Percentiles rank a stretch among this genome's conserved stretches.
Conservation (phyloP, 2,329 filamentous ascomycete species). For the Phialocephala subalpina region DNA sequence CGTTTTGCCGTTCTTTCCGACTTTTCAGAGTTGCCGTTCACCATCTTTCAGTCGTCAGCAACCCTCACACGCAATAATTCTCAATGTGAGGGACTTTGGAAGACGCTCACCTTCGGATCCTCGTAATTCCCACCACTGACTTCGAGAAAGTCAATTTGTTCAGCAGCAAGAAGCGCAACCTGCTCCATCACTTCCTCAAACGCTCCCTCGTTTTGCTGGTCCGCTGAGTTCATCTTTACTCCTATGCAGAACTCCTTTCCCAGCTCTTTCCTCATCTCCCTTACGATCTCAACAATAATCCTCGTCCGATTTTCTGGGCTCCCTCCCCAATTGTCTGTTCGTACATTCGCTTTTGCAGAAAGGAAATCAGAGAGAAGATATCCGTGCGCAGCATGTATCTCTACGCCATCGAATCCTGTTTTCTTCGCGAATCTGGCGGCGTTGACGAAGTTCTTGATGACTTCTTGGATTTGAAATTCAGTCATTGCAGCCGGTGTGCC, state of each 20-base stretch:
- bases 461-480: conserved; percentile 58
- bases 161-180: conserved; percentile 54
- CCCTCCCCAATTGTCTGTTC: conserved; percentile 74
- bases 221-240: conserved; percentile 64
- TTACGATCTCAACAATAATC: conserved; percentile 70
- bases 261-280: conserved; percentile 57
- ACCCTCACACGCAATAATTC: no score
- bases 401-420: conserved; percentile 58
- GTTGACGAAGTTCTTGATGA: conserved; percentile 60
- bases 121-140: conserved; percentile 70
- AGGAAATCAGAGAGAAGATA: conserved; percentile 78
- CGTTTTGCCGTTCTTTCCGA: conserved; percentile 55
- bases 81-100: no score
- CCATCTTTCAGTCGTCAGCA: conserved; percentile 42
- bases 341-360: conserved; percentile 70
- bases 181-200: conserved; percentile 65
- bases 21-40: background rate
- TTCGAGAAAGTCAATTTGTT: conserved; percentile 70
- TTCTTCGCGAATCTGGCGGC: conserved; percentile 58
- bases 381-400: conserved; percentile 69
- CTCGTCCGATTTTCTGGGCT: conserved; percentile 74
- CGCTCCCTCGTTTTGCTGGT: conserved; percentile 51
- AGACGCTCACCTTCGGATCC: conserved; percentile 51
- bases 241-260: conserved; percentile 55
- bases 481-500: conserved; percentile 66